A percentile compares a stretch with the other conserved stretches of the same genome.
These are phyloP conservation scores for Camptophora hylomeconis DNA, from an alignment of 2,329 filamentous ascomycete genomes.

Conservation along the genomic window DNA sequence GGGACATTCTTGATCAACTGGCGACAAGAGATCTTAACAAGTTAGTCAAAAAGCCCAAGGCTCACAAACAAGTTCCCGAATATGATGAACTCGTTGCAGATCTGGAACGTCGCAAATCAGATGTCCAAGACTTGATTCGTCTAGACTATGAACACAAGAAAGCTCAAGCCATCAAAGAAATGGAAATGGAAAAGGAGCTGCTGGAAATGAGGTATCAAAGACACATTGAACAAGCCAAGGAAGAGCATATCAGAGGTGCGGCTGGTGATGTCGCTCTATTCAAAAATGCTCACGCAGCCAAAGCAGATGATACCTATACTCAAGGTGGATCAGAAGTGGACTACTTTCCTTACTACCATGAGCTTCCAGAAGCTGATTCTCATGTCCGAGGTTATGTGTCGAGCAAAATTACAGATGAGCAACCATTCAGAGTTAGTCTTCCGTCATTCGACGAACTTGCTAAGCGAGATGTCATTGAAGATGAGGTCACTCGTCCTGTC, in stretches of 20 bases:
- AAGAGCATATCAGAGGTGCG: slow-evolving; percentile 26
- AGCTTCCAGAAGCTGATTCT: slow-evolving; percentile 13
- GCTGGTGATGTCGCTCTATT: slow-evolving; percentile 28
- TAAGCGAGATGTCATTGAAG: slow-evolving; percentile 14
- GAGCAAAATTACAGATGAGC: slow-evolving; percentile 15
- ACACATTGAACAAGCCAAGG: slow-evolving; percentile 16
- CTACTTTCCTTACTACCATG: slow-evolving; percentile 15
- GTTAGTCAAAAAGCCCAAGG: slow-evolving; percentile 27
- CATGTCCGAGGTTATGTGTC: slow-evolving; percentile 15
- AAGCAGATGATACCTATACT: slow-evolving; percentile 30
- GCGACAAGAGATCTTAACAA: slow-evolving; percentile 26
- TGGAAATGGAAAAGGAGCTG: slow-evolving; percentile 21
- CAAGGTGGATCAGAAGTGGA: slow-evolving; percentile 23
- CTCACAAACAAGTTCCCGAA: slow-evolving; percentile 27
- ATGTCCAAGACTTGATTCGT: slow-evolving; percentile 19
- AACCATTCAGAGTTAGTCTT: slow-evolving; percentile 13
- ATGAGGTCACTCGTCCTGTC: slow-evolving; percentile 16
- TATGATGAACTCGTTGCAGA: slow-evolving; percentile 24
- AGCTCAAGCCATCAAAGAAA: slow-evolving; percentile 19
- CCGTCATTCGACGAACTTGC: slow-evolving; percentile 14
- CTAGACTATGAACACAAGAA: slow-evolving; percentile 23
- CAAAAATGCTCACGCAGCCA: slow-evolving; percentile 25
- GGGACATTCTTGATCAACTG: slow-evolving; percentile 26
- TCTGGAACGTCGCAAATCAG: slow-evolving; percentile 17
- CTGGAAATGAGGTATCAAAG: slow-evolving; percentile 22